Percentiles rank a stretch among this genome's conserved stretches.
Conservation (phyloP, 768 basidiomycete genomes). For the Auricularia auricula-judae region DNA sequence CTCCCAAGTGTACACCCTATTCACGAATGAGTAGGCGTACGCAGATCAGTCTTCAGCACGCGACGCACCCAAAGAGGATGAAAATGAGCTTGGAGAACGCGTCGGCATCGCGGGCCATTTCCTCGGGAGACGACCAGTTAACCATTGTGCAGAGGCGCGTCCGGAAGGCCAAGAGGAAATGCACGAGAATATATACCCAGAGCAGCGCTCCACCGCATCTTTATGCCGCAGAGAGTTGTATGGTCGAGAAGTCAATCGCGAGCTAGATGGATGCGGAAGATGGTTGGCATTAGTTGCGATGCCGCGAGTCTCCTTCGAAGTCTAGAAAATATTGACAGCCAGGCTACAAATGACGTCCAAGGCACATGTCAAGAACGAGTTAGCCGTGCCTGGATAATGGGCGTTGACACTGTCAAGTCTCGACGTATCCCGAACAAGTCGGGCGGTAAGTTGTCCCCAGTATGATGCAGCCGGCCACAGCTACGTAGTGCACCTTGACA, state of each 20-base stretch:
- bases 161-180: neutral
- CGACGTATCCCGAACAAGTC: no score
- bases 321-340: no score
- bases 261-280: neutral
- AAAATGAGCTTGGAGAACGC: slow-evolving; percentile 47
- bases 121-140: slow-evolving; percentile 41
- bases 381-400: no score
- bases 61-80: slow-evolving; percentile 44
- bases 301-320: neutral
- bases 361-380: no score
- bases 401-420: no score
- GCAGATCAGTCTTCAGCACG: neutral
- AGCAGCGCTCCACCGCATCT: neutral
- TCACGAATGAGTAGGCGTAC: slow-evolving; percentile 4
- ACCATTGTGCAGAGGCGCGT: slow-evolving; percentile 30
- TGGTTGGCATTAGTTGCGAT: neutral
- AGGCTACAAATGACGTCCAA: no score
- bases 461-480: no score
- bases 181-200: neutral
- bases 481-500: no score
- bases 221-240: neutral
- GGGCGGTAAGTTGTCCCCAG: no score
- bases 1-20: slow-evolving; percentile 42
- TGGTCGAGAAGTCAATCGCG: neutral
- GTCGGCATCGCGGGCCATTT: slow-evolving; percentile 37